phyloP scores from a whole-genome alignment of 441 rosid species.

The Pelargonium citronellum region DNA sequence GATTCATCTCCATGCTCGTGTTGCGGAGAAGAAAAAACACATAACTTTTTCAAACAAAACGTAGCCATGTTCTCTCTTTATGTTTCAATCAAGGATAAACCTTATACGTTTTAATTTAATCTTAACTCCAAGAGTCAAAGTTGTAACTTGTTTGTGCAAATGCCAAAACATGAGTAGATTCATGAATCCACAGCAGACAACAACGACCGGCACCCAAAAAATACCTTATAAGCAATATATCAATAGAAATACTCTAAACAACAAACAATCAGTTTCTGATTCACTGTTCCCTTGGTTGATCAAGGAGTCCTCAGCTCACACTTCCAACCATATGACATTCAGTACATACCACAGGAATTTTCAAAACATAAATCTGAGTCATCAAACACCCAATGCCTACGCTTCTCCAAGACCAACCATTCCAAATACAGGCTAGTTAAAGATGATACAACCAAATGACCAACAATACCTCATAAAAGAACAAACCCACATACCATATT shows the following conservation, averaged over 20 bases:
- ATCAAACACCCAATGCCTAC: not conserved
- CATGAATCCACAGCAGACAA: not conserved
- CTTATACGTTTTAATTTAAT: not conserved
- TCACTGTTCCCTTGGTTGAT: not conserved
- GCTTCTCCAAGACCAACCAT: not conserved
- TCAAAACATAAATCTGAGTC: not conserved
- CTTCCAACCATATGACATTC: not conserved
- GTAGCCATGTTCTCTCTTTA: no score
- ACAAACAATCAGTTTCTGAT: not conserved
- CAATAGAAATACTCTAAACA: not conserved
- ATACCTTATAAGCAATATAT: not conserved
- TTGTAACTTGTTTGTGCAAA: not conserved
- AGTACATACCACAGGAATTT: not conserved
- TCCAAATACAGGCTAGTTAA: not conserved
- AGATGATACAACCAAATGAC: not conserved
- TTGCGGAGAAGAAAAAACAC: no score
- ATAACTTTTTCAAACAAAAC: no score
- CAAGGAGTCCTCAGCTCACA: not conserved
- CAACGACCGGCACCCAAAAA: not conserved
- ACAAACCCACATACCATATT: no score
- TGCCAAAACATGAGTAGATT: not conserved
- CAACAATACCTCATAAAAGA: not conserved
- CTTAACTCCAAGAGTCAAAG: not conserved
- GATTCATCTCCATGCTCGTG: no score
- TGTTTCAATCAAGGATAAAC: not conserved